A percentile compares a stretch with the other conserved stretches of the same genome.
Conservation (phyloP, 345 rosid genomes). For the Camelina neglecta region DNA sequence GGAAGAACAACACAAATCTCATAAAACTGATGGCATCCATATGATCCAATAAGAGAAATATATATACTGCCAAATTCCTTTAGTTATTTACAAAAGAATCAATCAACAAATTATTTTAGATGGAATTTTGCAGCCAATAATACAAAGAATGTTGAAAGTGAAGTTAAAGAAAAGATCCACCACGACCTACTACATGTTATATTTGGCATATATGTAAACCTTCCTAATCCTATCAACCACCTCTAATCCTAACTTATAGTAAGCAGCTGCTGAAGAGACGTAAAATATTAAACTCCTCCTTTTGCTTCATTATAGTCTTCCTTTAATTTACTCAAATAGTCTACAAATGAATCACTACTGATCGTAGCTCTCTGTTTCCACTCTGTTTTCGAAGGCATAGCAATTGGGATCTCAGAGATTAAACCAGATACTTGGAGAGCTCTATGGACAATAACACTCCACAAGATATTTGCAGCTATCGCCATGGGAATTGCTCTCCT, state of each 20-base stretch:
- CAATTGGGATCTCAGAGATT: slow-evolving; percentile 71
- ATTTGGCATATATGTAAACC: too few relatives aligned
- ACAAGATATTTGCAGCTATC: slow-evolving; percentile 80
- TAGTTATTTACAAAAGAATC: slow-evolving; percentile 27
- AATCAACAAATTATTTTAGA: not conserved
- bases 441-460: slow-evolving; percentile 70
- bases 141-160: not conserved
- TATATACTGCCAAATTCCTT: slow-evolving; percentile 8
- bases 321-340: too few relatives aligned
- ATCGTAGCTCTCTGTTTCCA: slow-evolving; percentile 85
- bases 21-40: not conserved
- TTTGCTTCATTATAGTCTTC: too few relatives aligned
- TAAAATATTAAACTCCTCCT: too few relatives aligned
- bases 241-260: too few relatives aligned
- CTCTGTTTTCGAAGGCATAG: slow-evolving; percentile 87
- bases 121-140: not conserved
- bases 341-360: slow-evolving; percentile 38
- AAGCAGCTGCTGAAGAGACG: too few relatives aligned
- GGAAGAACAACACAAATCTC: slow-evolving; percentile 54
- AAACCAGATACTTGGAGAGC: slow-evolving; percentile 77
- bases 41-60: not conserved
- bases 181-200: too few relatives aligned
- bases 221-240: too few relatives aligned
- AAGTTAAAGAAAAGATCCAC: too few relatives aligned
- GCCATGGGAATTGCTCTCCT: slow-evolving; percentile 91